These are phyloP conservation scores for Penicillium sp. DNA, from an alignment of 2,329 filamentous ascomycete genomes.

Conservation along the genomic window DNA sequence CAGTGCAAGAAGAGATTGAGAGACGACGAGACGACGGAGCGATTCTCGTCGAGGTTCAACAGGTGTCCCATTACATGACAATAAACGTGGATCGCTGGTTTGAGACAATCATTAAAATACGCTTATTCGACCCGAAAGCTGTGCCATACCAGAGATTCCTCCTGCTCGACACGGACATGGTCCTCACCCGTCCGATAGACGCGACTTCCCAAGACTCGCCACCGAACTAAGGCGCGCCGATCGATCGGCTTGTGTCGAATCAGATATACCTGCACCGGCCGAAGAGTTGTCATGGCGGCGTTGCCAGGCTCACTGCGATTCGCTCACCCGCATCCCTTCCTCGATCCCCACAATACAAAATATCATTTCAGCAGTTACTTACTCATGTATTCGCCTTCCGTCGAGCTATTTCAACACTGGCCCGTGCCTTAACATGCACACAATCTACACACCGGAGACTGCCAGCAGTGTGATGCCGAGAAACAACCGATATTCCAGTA, in stretches of 20 bases:
- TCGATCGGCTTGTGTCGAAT: background rate
- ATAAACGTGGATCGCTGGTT: conserved; percentile 1
- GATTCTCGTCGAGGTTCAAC: conserved; percentile 8
- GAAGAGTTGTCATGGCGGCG: background rate
- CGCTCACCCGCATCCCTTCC: background rate
- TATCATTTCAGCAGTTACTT: conserved; percentile 37
- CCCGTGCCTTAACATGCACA: too few relatives aligned
- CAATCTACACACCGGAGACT: too few relatives aligned
- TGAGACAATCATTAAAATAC: background rate
- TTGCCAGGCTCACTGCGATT: background rate
- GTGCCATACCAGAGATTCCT: conserved; percentile 14
- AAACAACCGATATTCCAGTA: too few relatives aligned
- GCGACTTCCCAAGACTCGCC: background rate
- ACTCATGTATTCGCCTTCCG: conserved; percentile 42
- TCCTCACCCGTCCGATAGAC: conserved; percentile 12
- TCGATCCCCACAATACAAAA: background rate
- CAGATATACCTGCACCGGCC: too few relatives aligned
- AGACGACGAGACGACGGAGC: conserved; percentile 9
- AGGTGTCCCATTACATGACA: background rate
- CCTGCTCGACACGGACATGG: conserved; percentile 11
- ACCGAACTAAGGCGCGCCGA: background rate
- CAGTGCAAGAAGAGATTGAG: conserved; percentile 2
- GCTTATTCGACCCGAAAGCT: conserved; percentile 2
- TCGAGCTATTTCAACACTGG: conserved; percentile 35
- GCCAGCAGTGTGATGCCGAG: too few relatives aligned